These are phyloP conservation scores for Lentinula detonsa DNA, from an alignment of 768 basidiomycete species.

Conservation along the genomic window DNA sequence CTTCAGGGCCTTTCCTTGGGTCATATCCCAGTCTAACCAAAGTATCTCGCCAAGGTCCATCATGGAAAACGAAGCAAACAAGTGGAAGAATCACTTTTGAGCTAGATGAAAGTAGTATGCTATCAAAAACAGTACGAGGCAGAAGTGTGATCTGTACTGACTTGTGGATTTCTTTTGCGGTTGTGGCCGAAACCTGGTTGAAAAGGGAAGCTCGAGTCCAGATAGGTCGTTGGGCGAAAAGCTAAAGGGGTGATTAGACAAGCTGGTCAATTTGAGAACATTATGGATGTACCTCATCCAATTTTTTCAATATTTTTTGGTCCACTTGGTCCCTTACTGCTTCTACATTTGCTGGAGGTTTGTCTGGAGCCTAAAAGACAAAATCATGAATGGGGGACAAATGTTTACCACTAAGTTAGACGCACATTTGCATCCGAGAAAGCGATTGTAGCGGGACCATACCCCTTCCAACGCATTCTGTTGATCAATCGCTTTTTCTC, in stretches of 20 bases:
- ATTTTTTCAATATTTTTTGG: constrained; percentile 43
- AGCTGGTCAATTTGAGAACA: not conserved
- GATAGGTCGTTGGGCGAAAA: constrained; percentile 70
- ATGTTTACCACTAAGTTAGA: not conserved
- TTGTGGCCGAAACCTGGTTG: constrained; percentile 68
- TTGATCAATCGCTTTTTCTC: constrained; percentile 84
- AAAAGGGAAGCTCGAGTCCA: constrained; percentile 88
- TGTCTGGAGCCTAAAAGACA: constrained; percentile 43
- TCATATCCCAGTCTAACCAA: constrained; percentile 86
- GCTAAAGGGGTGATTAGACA: constrained; percentile 29
- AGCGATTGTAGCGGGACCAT: constrained; percentile 65
- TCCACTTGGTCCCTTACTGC: constrained; percentile 51
- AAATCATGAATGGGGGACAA: not conserved
- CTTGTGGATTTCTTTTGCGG: constrained; percentile 74
- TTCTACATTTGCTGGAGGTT: constrained; percentile 57
- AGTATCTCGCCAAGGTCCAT: constrained; percentile 93
- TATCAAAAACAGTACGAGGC: not conserved
- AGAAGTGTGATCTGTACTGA: constrained; percentile 25
- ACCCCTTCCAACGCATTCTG: constrained; percentile 80
- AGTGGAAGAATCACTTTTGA: constrained; percentile 78
- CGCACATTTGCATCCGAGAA: constrained; percentile 56
- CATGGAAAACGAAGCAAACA: constrained; percentile 83
- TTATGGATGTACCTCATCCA: constrained; percentile 40
- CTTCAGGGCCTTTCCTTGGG: constrained; percentile 66
- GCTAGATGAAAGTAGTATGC: constrained; percentile 18